Base-by-base conservation (phyloP, 805 yeast genomes). In the Starmerella sp. region DNA sequence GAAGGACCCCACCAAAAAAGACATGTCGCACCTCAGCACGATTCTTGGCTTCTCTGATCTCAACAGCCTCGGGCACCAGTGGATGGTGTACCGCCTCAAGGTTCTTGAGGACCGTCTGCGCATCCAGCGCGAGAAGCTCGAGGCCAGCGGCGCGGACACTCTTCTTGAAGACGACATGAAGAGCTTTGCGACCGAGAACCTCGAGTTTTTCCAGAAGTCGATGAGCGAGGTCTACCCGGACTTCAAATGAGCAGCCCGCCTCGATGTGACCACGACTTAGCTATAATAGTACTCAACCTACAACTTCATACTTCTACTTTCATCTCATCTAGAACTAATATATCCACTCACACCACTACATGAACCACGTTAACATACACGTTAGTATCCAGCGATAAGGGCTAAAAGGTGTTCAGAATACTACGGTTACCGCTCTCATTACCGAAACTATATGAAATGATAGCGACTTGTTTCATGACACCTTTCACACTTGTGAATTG, bases 1-100 rank as follows among this genome's bases (percentile, higher is more conserved):
- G 15, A 58, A 60, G 28, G 54, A 58, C 34, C 48, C 60, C 13
- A 57, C 56, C 5, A 42, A 54, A 5, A 52, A 59, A 11, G 70
- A 67, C 46, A 66, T 65, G 39, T 62, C 69, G 1, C 66, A 61
- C 9, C 51, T 67, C 39, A 57, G 65, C 10, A 62, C 66, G 15
- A 65, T 67, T 38, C 54, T 55, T 43, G 61, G 65, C 15, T 34
- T 54, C 36, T 58, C 64, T 5, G 58, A 59, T 22, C 50, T 43
- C 30, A 49, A 54, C 45, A 57, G 46, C 22, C 50, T 58, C 17
- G 63, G 61, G 45, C 55, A 57, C 31, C 61, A 62, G 39, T 62
- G 65, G 65, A 47, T 54, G 11, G 55, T 51, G n/a, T 62, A 62
- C 43, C 57, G 65, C 8, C 48, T 59, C n/a, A 47, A 55, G 41